These are phyloP conservation scores for Phalaenopsis hybrid DNA, from an alignment of 116 monocot genomes.

Conservation along the genomic window DNA sequence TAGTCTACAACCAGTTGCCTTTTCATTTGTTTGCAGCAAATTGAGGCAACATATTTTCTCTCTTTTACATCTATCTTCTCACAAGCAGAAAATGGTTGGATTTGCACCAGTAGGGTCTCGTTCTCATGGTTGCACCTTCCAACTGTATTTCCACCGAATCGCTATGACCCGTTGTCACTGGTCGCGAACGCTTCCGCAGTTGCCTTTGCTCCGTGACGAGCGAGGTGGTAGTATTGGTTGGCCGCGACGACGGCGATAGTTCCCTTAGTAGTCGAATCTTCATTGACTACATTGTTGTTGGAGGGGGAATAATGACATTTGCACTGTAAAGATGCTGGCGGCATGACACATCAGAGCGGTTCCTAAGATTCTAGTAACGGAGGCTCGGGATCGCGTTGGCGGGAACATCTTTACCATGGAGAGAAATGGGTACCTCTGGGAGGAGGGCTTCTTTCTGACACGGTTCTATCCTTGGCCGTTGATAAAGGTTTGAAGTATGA, in stretches of 20 bases:
- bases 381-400: slow-evolving; percentile 67
- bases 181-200: neutral
- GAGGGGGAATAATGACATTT: slow-evolving; percentile 86
- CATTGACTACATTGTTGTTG: slow-evolving; percentile 80
- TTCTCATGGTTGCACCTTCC: slow-evolving; percentile 19
- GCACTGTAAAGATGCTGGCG: slow-evolving; percentile 70
- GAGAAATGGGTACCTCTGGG: slow-evolving; percentile 80
- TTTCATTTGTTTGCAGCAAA: no score
- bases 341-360: slow-evolving; percentile 23
- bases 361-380: slow-evolving; percentile 59
- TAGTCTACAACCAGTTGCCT: no score
- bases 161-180: neutral
- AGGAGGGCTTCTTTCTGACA: slow-evolving; percentile 95
- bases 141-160: slow-evolving; percentile 10
- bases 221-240: slow-evolving; percentile 7
- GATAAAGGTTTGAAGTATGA: slow-evolving; percentile 82
- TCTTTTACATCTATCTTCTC: no score
- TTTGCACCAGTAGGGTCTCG: no score
- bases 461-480: slow-evolving; percentile 73
- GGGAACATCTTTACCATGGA: slow-evolving; percentile 89
- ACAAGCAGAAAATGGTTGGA: no score
- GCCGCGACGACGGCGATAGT: neutral
- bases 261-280: slow-evolving; percentile 18
- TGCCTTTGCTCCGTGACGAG: slow-evolving; percentile 33
- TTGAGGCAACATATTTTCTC: no score